phyloP scores from a whole-genome alignment of 129 eudicot genomes.

The Flaveria brownii region DNA sequence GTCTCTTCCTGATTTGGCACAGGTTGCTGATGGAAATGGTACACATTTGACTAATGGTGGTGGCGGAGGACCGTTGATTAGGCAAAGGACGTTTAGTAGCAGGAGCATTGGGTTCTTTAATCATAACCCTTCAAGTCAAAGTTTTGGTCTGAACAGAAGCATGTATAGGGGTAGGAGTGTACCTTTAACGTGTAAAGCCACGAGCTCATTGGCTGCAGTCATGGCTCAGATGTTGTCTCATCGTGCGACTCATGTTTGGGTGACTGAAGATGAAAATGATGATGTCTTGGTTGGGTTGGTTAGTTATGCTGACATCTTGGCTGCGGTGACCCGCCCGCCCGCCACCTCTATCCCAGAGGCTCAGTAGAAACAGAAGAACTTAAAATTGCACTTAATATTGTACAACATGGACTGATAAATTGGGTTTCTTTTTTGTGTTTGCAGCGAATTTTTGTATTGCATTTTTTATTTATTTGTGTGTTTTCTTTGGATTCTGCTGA shows the following conservation, averaged over 20 bases:
- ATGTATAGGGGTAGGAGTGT: constrained; percentile 95
- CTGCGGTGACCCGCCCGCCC: constrained; percentile 70
- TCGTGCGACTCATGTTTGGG: constrained; percentile 96
- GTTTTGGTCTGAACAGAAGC: constrained; percentile 59
- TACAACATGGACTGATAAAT: too few species aligned
- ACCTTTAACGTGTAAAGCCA: constrained; percentile 74
- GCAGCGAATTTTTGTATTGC: too few species aligned
- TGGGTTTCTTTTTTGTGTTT: too few species aligned
- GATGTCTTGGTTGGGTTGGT: constrained; percentile 80
- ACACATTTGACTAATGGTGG: constrained; percentile 32
- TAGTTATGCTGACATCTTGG: constrained; percentile 86
- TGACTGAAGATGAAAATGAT: constrained; percentile 71
- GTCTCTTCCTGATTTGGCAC: constrained; percentile 46
- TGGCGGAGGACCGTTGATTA: constrained; percentile 37
- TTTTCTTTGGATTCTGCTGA: too few species aligned
- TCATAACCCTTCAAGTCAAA: constrained; percentile 48
- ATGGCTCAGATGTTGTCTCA: constrained; percentile 99
- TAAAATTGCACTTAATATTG: too few species aligned
- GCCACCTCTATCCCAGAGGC: constrained; percentile 32
- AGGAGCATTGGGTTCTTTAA: constrained; percentile 72
- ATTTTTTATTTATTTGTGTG: not conserved
- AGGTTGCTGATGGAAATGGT: constrained; percentile 33
- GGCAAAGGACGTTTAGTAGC: constrained; percentile 73
- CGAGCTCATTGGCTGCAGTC: constrained; percentile 86
- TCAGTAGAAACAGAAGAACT: not conserved